Percentiles rank a stretch among this genome's conserved stretches.
These are phyloP conservation scores for Solanum rostratum DNA, from an alignment of 257 asterid species.

Conservation along the genomic window DNA sequence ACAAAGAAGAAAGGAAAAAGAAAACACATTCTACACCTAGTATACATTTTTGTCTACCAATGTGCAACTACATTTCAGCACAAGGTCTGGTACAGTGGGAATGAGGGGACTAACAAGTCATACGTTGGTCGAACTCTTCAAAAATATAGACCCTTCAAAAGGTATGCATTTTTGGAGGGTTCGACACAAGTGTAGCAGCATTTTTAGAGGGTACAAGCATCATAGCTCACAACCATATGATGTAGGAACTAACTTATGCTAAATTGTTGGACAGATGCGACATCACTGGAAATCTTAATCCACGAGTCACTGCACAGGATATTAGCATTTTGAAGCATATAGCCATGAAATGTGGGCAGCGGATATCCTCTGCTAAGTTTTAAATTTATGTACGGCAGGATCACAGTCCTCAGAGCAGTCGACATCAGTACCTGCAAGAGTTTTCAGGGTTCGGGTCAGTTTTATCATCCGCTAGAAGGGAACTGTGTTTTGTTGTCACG, in stretches of 20 bases:
- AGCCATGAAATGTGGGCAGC: conserved; percentile 57
- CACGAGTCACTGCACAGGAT: conserved; percentile 39
- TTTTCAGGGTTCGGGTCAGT: not conserved
- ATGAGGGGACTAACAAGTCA: not conserved
- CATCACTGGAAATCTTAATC: conserved; percentile 53
- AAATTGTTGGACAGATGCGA: conserved; percentile 21
- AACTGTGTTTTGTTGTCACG: not conserved
- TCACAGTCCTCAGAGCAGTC: conserved; percentile 43
- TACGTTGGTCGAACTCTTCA: not conserved
- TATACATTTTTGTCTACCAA: not conserved
- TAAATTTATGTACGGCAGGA: conserved; percentile 56
- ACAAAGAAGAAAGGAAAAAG: not conserved
- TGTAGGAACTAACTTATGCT: conserved; percentile 6
- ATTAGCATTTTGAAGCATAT: conserved; percentile 46
- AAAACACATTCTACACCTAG: not conserved
- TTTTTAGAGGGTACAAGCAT: not conserved
- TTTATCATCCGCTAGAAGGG: not conserved
- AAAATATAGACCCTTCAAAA: not conserved
- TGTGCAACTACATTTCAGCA: not conserved
- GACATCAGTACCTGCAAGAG: conserved; percentile 53
- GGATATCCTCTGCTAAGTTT: conserved; percentile 47
- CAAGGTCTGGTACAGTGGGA: not conserved
- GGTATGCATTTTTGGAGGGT: not conserved
- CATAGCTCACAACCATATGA: not conserved
- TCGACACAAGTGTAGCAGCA: not conserved